Evolutionary conservation across 192 early-diverging fungal species (phyloP).

Genomic region (Cladochytrium replicatum): DNA sequence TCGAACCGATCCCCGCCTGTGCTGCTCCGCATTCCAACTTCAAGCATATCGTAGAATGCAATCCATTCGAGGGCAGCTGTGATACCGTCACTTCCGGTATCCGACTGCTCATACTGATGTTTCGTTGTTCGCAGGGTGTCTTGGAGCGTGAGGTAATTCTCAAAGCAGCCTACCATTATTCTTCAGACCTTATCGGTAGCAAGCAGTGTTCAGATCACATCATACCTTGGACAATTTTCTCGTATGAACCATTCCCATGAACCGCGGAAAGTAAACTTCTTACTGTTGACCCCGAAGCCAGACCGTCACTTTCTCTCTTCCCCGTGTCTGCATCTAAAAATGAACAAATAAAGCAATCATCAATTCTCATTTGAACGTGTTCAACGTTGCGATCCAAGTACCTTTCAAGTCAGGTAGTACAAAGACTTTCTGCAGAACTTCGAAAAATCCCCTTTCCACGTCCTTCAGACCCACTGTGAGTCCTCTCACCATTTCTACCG

Average conservation of each 20-base stretch:
- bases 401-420: constrained; percentile 10
- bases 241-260: constrained; percentile 67
- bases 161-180: constrained; percentile 68
- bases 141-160: constrained; percentile 83
- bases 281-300: not conserved
- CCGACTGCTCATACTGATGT: no score
- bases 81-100: no score
- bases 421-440: constrained; percentile 82
- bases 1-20: constrained; percentile 42
- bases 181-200: no score
- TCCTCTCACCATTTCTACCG: constrained; percentile 18
- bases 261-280: constrained; percentile 33
- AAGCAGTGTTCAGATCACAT: not conserved
- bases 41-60: constrained; percentile 67
- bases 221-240: constrained; percentile 76
- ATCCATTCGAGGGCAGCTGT: constrained; percentile 66
- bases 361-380: no score
- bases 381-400: not conserved
- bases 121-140: no score
- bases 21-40: constrained; percentile 32
- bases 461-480: constrained; percentile 68
- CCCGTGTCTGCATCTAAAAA: no score
- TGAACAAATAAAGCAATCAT: no score
- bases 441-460: constrained; percentile 60
- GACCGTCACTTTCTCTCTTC: not conserved